A percentile compares a stretch with the other conserved stretches of the same genome.
Conservation (phyloP, 148 eudicot genomes). For the Rhododendron henanense region DNA sequence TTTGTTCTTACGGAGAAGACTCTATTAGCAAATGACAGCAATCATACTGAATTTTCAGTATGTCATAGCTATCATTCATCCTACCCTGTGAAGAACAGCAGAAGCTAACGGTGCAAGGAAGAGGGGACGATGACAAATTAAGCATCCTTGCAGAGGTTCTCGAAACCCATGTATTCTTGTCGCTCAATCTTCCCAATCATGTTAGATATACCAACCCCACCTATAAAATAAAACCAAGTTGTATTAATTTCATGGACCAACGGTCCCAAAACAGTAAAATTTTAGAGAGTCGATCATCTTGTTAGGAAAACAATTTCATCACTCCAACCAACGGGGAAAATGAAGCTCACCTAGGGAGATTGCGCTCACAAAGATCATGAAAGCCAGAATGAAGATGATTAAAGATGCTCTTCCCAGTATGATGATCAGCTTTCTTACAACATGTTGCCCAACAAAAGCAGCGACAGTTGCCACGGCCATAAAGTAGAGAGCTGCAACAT, state of each 20-base stretch:
- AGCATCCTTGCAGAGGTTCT: conserved; percentile 66
- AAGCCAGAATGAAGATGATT: conserved; percentile 81
- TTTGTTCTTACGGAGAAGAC: neutral
- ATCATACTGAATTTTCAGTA: neutral
- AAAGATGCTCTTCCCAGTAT: conserved; percentile 74
- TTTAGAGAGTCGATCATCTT: neutral
- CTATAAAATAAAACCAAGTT: conserved; percentile 24
- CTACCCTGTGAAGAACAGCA: neutral
- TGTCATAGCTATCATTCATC: neutral
- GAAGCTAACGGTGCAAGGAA: neutral
- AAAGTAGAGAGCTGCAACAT: conserved; percentile 52
- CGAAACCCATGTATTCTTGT: conserved; percentile 87
- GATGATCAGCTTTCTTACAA: conserved; percentile 63
- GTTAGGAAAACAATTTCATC: too few species aligned
- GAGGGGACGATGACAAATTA: neutral
- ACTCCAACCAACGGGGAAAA: neutral
- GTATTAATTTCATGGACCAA: neutral
- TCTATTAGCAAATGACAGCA: neutral
- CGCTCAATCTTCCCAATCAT: conserved; percentile 58
- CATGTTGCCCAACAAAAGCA: conserved; percentile 80
- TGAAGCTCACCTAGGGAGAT: conserved; percentile 62
- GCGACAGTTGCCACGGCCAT: conserved; percentile 67
- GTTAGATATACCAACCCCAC: conserved; percentile 42
- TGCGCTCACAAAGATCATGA: conserved; percentile 77
- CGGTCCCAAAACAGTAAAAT: neutral